Evolutionary conservation across 2,329 filamentous ascomycete genomes (phyloP).

Genomic region (Arthrobotrys megalospora): DNA sequence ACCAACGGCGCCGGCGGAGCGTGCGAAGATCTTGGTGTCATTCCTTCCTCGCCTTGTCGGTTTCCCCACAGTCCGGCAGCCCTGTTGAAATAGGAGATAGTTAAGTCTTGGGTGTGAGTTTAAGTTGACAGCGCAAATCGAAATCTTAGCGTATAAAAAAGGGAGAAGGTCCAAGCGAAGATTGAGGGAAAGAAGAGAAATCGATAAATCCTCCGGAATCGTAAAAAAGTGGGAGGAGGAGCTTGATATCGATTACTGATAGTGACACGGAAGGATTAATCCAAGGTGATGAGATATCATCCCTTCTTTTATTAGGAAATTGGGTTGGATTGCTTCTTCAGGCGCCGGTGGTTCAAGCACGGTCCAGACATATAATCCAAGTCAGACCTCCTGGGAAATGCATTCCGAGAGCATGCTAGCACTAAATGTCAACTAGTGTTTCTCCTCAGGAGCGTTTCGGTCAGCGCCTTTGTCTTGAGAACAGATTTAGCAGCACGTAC

Average conservation of each 20-base stretch:
- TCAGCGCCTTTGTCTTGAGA: constrained; percentile 25
- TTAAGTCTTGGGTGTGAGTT: constrained; percentile 15
- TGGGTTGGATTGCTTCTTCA: constrained; percentile 52
- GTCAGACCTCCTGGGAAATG: constrained; percentile 45
- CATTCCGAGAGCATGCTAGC: constrained; percentile 46
- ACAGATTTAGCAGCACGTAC: constrained; percentile 38
- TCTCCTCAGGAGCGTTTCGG: constrained; percentile 55
- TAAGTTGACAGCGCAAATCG: constrained; percentile 10
- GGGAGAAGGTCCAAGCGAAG: constrained; percentile 49
- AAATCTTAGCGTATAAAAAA: constrained; percentile 13
- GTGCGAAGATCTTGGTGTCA: constrained; percentile 50
- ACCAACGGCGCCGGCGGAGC: constrained; percentile 51
- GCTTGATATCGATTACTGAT: constrained; percentile 42
- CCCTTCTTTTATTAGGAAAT: constrained; percentile 48
- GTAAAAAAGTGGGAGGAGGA: constrained; percentile 27
- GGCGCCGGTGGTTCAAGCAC: constrained; percentile 48
- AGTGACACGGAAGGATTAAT: constrained; percentile 36
- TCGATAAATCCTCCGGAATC: constrained; percentile 12
- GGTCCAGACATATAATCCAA: constrained; percentile 35
- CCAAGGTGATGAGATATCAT: constrained; percentile 42
- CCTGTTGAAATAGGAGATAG: constrained; percentile 56
- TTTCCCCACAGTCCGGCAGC: constrained; percentile 55
- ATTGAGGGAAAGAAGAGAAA: constrained; percentile 18
- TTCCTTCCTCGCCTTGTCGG: constrained; percentile 41
- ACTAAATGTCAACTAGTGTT: constrained; percentile 46